Conservation (phyloP, 208 protist species). For the Wallacemonas sp. region DNA sequence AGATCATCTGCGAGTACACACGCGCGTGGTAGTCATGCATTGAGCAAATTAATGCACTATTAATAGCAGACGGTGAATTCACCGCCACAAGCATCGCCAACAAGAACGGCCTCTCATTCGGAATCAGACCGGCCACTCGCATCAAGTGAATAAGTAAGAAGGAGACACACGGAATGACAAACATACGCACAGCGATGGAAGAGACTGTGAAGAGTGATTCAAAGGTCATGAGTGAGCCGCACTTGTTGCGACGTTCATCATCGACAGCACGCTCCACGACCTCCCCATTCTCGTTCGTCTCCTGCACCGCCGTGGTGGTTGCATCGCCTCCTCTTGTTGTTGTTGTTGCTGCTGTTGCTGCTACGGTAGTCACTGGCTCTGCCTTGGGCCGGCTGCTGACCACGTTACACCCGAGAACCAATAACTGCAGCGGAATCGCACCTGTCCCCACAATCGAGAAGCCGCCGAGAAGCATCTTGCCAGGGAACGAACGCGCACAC, state of each 20-base stretch:
- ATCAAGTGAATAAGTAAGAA: slow-evolving; percentile 34
- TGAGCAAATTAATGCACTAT: slow-evolving; percentile 35
- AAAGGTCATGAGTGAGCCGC: neutral
- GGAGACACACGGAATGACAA: slow-evolving; percentile 26
- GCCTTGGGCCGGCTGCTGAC: slow-evolving; percentile 18
- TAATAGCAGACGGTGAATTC: slow-evolving; percentile 35
- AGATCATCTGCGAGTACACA: slow-evolving; percentile 30
- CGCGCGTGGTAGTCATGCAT: slow-evolving; percentile 33
- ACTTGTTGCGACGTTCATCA: slow-evolving; percentile 6
- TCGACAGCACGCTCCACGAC: too few relatives aligned
- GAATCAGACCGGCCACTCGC: slow-evolving; percentile 4
- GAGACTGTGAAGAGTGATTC: slow-evolving; percentile 10
- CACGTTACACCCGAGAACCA: slow-evolving; percentile 61
- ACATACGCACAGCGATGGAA: slow-evolving; percentile 9
- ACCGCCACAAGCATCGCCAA: slow-evolving; percentile 30
- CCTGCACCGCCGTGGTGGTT: neutral
- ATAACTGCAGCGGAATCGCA: slow-evolving; percentile 60
- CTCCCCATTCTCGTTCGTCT: too few relatives aligned
- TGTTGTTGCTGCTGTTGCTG: too few relatives aligned
- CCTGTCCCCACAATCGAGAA: slow-evolving; percentile 52
- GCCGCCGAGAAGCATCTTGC: slow-evolving; percentile 51
- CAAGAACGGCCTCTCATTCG: slow-evolving; percentile 28
- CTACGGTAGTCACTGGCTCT: neutral
- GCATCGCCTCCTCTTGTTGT: neutral
- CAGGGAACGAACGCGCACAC: slow-evolving; percentile 38